Percentiles rank a stretch among this genome's conserved stretches.
phyloP scores from a whole-genome alignment of 78 protist genomes.

The Dictyostelium brefeldianum region DNA sequence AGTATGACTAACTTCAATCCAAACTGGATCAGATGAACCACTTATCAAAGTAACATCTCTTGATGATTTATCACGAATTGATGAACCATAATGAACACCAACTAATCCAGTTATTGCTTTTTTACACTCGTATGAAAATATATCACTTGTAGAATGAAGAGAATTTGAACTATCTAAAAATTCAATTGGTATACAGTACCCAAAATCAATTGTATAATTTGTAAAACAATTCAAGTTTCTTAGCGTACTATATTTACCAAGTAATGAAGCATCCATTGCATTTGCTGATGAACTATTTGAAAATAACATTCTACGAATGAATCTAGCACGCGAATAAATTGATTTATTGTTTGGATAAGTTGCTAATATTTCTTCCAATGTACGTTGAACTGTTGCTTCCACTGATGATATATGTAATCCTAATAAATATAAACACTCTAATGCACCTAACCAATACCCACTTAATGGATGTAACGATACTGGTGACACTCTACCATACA shows the following conservation, averaged over 20 bases:
- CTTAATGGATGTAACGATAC: background rate
- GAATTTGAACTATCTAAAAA: constrained; percentile 15
- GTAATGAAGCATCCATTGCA: constrained; percentile 15
- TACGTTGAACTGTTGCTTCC: constrained; percentile 35
- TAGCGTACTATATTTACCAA: constrained; percentile 30
- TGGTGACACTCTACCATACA: constrained; percentile 19
- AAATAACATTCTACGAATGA: constrained; percentile 34
- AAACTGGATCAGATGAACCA: constrained; percentile 61
- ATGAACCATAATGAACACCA: constrained; percentile 73
- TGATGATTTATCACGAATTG: constrained; percentile 63
- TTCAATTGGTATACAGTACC: constrained; percentile 62
- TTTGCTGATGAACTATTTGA: background rate
- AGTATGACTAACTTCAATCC: constrained; percentile 61
- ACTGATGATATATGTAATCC: constrained; percentile 42
- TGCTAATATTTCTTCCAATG: constrained; percentile 54
- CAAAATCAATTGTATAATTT: constrained; percentile 32
- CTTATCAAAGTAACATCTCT: constrained; percentile 7
- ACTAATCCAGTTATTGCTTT: constrained; percentile 70
- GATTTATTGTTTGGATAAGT: constrained; percentile 44
- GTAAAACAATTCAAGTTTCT: background rate
- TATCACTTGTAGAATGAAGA: constrained; percentile 23
- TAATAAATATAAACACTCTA: constrained; percentile 42
- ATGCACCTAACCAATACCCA: constrained; percentile 60
- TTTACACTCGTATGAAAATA: constrained; percentile 76
- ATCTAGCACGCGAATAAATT: constrained; percentile 42